Base-by-base conservation (phyloP, 1,284 basidiomycete species). In the Mycosarcoma maydis region DNA sequence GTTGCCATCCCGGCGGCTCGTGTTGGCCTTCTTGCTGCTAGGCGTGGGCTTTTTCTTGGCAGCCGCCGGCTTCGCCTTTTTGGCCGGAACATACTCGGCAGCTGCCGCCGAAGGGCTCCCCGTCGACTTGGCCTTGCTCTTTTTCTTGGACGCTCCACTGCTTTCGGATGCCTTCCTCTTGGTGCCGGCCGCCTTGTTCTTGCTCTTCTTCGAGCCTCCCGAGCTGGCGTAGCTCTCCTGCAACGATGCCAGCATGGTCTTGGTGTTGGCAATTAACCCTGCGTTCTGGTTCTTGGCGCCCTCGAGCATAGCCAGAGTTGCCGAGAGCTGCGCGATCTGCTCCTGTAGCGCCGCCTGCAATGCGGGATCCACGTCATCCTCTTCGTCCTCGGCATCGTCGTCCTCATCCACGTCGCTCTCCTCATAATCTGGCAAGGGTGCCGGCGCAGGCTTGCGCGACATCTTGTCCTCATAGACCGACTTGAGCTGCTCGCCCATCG, bases 381-480 rank as follows among this genome's bases (percentile, higher is more conserved):
- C 70, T 16, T 79, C 75, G 9, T 77, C 77, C 4, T 76, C 78
- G 6, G 48, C 60, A 40, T 74, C 78, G 8, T 72, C 75, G 23
- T 73, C 83, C 19, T 84, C 83, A n/a, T 83, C 84, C 22, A 80
- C 82, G 29, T 84, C 82, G 36, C 76, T 80, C 66, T 82, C 77
- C 39, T 77, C 82, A 37, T 61, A 64, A 32, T 76, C 77, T 50
- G 77, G 65, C 48, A 77, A 41, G 36, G 75, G 78, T 24, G 75
- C 71, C n/a, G 76, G 67, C 17, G 75, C 73, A 0, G 95, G 93
- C 29, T 95, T 83, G 43, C 84, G 85, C 78, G 87, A 87, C 91
- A 92, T 94, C 83, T 94, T 96, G 72, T 93, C 91, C 54, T 94
- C 89, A 83, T 97, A 99, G 22, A 94, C 83, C 33, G 87, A 86